These are phyloP conservation scores for Teratosphaeriaceae sp. DNA, from an alignment of 2,329 filamentous ascomycete genomes.

Conservation along the genomic window DNA sequence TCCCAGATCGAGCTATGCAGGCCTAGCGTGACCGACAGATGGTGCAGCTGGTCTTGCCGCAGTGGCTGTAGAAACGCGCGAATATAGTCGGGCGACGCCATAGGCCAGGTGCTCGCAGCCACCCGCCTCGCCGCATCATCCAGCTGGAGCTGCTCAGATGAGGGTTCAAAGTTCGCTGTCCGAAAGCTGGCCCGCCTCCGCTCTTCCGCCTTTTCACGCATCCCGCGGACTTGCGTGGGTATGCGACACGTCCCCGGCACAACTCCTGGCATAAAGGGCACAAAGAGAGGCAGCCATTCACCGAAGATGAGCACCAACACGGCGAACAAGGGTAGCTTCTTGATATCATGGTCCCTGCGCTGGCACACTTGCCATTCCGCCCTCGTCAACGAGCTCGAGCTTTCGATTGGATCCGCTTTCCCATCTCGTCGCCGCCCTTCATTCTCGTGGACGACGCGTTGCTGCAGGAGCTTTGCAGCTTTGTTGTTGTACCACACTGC, in stretches of 20 bases:
- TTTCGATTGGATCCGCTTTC: too few relatives aligned
- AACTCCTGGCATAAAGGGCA: conserved; percentile 62
- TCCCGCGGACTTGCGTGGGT: conserved; percentile 63
- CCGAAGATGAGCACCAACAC: conserved; percentile 71
- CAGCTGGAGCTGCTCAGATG: conserved; percentile 50
- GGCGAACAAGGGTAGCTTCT: conserved; percentile 72
- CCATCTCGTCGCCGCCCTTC: conserved; percentile 8
- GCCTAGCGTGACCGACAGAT: conserved; percentile 36
- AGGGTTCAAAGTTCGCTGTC: conserved; percentile 63
- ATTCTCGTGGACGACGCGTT: conserved; percentile 35
- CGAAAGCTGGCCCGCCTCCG: conserved; percentile 47
- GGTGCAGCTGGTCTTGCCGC: conserved; percentile 32
- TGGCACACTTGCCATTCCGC: conserved; percentile 63
- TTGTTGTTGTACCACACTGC: conserved; percentile 63
- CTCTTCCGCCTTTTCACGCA: conserved; percentile 48
- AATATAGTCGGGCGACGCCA: not conserved
- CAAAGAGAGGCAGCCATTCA: conserved; percentile 77
- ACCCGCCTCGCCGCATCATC: conserved; percentile 32
- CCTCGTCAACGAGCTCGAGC: too few relatives aligned
- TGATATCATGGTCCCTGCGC: conserved; percentile 64
- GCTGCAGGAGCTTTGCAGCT: conserved; percentile 38
- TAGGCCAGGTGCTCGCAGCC: conserved; percentile 7
- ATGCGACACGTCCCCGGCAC: conserved; percentile 80
- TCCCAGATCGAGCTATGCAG: conserved; percentile 37
- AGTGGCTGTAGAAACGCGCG: conserved; percentile 18